These are phyloP conservation scores for Coprinopsis sp. DNA, from an alignment of 768 basidiomycete species.

Conservation along the genomic window DNA sequence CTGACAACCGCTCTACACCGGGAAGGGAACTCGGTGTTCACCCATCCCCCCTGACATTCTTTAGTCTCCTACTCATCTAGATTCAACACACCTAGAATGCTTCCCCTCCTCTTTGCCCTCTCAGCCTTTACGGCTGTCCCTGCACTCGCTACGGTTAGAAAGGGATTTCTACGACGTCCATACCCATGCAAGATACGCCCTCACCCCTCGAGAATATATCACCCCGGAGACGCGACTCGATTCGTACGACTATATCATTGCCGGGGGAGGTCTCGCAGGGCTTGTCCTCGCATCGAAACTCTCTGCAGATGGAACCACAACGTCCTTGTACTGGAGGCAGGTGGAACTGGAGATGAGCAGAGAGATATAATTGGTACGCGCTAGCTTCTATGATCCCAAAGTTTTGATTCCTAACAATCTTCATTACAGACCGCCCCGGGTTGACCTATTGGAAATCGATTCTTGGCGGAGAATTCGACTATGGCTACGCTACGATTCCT, in stretches of 20 bases:
- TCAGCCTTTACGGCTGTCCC: slow-evolving; percentile 4
- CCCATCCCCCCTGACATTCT: too few species aligned
- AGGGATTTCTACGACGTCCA: slow-evolving; percentile 8
- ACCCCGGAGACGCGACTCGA: slow-evolving; percentile 8
- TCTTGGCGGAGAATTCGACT: slow-evolving; percentile 46
- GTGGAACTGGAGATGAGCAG: slow-evolving; percentile 39
- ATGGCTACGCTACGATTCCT: slow-evolving; percentile 45
- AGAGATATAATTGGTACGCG: slow-evolving; percentile 28
- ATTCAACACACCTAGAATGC: neutral
- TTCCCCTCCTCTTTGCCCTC: slow-evolving; percentile 1
- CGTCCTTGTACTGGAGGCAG: slow-evolving; percentile 39
- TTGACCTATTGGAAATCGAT: slow-evolving; percentile 51
- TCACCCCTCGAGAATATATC: slow-evolving; percentile 12
- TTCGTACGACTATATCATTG: slow-evolving; percentile 33
- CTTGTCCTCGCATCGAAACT: slow-evolving; percentile 32
- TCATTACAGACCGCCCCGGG: slow-evolving; percentile 44
- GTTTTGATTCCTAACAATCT: neutral
- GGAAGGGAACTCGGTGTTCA: too few species aligned
- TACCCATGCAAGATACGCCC: neutral
- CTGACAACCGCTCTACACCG: neutral
- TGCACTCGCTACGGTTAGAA: neutral
- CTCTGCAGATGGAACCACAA: slow-evolving; percentile 29
- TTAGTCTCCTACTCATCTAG: too few species aligned
- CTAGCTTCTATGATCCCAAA: neutral
- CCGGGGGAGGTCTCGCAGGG: slow-evolving; percentile 34